Evolutionary conservation across 306 rosid species (phyloP).

Genomic region (Cucumis sativus): DNA sequence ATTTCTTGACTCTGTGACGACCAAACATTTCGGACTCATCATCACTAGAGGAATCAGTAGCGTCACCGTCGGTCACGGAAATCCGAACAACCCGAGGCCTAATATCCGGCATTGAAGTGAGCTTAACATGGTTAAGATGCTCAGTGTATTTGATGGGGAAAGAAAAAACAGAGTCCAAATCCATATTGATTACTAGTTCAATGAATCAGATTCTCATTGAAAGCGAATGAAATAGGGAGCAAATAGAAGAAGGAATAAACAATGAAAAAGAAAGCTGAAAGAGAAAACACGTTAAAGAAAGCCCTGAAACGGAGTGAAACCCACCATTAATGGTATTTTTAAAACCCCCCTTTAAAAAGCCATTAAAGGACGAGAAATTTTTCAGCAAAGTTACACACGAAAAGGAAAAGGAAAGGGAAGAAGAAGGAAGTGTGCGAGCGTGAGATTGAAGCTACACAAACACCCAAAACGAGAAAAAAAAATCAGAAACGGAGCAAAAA

Average conservation of each 20-base stretch:
- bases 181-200: neutral
- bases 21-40: constrained; percentile 24
- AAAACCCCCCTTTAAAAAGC: constrained; percentile 15
- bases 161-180: constrained; percentile 13
- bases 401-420: constrained; percentile 6
- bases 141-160: constrained; percentile 30
- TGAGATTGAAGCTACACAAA: constrained; percentile 14
- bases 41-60: constrained; percentile 85
- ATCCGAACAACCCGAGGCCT: constrained; percentile 43
- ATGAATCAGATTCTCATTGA: constrained; percentile 29
- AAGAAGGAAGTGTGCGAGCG: constrained; percentile 19
- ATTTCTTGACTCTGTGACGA: constrained; percentile 38
- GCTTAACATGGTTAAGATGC: constrained; percentile 35
- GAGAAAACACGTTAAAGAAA: constrained; percentile 30
- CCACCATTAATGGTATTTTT: constrained; percentile 9
- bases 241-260: constrained; percentile 13
- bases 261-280: constrained; percentile 16
- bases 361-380: constrained; percentile 45
- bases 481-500: neutral
- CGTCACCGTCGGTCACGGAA: constrained; percentile 51
- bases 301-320: constrained; percentile 37
- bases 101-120: constrained; percentile 10
- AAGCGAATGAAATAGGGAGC: constrained; percentile 15
- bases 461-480: neutral
- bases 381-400: constrained; percentile 22